Evolutionary conservation across 331 rosid species (phyloP).

Genomic region (Malus hybrid): DNA sequence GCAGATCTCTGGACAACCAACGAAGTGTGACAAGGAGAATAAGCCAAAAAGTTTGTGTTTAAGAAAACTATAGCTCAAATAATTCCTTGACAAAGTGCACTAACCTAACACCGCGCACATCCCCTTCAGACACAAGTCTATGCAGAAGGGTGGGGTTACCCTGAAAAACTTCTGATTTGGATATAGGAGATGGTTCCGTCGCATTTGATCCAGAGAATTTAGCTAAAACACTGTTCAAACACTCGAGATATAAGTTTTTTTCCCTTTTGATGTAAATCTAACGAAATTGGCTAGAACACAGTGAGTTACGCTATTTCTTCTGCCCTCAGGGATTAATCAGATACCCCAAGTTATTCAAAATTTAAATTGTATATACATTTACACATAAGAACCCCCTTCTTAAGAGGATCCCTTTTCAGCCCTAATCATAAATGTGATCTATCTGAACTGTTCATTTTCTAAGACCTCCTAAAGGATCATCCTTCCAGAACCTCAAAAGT

Average conservation of each 20-base stretch:
- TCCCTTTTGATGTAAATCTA: not conserved
- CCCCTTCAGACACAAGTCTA: slow-evolving; percentile 83
- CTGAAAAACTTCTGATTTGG: slow-evolving; percentile 52
- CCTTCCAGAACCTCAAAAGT: not conserved
- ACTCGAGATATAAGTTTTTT: slow-evolving; percentile 10
- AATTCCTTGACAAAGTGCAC: slow-evolving; percentile 20
- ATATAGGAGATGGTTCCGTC: slow-evolving; percentile 45
- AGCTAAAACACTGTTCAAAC: slow-evolving; percentile 51
- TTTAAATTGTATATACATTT: not conserved
- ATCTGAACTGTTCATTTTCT: not conserved
- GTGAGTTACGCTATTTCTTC: not conserved
- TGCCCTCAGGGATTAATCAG: not conserved
- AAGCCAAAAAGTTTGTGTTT: slow-evolving; percentile 1
- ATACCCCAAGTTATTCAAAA: not conserved
- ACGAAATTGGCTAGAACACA: not conserved
- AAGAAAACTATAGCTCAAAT: slow-evolving; percentile 12
- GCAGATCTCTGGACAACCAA: slow-evolving; percentile 60
- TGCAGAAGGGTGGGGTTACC: slow-evolving; percentile 57
- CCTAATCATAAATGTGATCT: not conserved
- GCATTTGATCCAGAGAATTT: slow-evolving; percentile 55
- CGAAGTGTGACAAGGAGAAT: slow-evolving; percentile 9
- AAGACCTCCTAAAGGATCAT: not conserved
- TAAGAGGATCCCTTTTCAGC: not conserved
- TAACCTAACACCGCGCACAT: slow-evolving; percentile 75
- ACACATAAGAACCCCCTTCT: not conserved